Base-by-base conservation (phyloP, 345 rosid genomes). In the Isatis tinctoria region DNA sequence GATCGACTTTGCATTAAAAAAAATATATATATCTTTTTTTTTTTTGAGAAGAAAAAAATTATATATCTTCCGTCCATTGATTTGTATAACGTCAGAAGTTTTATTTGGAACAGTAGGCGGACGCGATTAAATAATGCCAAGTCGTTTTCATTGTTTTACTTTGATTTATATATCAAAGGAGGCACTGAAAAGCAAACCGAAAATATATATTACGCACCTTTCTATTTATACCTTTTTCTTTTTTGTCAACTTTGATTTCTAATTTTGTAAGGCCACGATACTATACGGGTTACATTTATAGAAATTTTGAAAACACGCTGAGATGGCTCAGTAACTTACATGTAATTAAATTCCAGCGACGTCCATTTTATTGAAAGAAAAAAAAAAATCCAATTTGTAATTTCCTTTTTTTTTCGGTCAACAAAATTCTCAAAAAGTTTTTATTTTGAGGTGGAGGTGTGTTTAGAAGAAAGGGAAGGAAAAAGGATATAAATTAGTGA, bases 41-140 rank as follows among this genome's bases (percentile, higher is more conserved):
- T n/a, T n/a, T n/a, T n/a, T n/a, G n/a, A n/a, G n/a, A n/a, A n/a
- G n/a, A n/a, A n/a, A 8, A 24, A 70, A 48, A 32, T 2, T 4
- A 40, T n/a, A 26, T 45, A 14, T 14, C 37, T 52, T 28, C 6
- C 8, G 48, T 64, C 65, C 43, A 40, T 40, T 18, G 58, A 73
- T 56, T 12, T 54, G 58, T 65, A 16, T 4, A 53, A 73, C 57
- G 65, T 74, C 67, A 37, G 35, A 57, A 24, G 17, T 39, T 22
- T 36, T 47, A 66, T 58, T 48, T 74, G 67, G 78, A 66, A 39
- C 56, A 43, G 37, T 52, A 28, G 76, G 69, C 54, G 77, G 65
- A 48, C 67, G 67, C 48, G 32, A 58, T 66, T 66, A 9, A 74
- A 74, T 59, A 74, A 58, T 74, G 78, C 12, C 5, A 17, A 33